Base-by-base conservation (phyloP, 345 rosid genomes). In the Corchorus capsularis region DNA sequence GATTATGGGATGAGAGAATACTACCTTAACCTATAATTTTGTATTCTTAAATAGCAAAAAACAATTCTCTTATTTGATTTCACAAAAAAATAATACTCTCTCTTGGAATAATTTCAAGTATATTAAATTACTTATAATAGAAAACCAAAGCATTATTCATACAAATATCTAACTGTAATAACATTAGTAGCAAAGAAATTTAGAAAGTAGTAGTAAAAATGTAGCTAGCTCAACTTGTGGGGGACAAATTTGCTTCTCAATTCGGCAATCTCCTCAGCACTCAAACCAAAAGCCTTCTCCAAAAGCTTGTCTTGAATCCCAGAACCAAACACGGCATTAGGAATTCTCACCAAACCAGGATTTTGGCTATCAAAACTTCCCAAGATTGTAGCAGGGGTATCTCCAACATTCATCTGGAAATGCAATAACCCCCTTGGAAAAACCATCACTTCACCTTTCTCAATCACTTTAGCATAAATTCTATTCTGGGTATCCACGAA, bases 381-480 rank as follows among this genome's bases (percentile, higher is more conserved):
- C 61, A 90, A 72, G 34, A 91, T 82, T 8, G 94, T 85, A 2
- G 93, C 98, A 39, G 84, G 82, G 19, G 67, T 77, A 62, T 89
- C 83, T 52, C 97, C 97, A 3, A 91, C 86, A 75, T 94, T 94
- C 96, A 90, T 92, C 70, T 94, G 98, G 74, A 94, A 92, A 84
- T 90, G 97, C 14, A 94, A 74, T 16, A 90, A 75, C 4, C 96
- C 97, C 78, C 82, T 86, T n/a, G 96, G 94, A 75, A 89, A 94
- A 73, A 94, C 94, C 94, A 94, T 94, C 35, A 91, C 90, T 20
- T 94, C 94, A 39, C 98, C 98, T 50, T 87, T 87, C 37, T 89
- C 91, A 74, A 91, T 82, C 20, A 92, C 97, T 63, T 83, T 88
- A 4, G 96, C 93, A 69, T 80, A 94, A 47, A 92, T 57, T 63